A percentile compares a stretch with the other conserved stretches of the same genome.
These are phyloP conservation scores for Aaosphaeria arxii DNA, from an alignment of 2,329 filamentous ascomycete species.

Conservation along the genomic window DNA sequence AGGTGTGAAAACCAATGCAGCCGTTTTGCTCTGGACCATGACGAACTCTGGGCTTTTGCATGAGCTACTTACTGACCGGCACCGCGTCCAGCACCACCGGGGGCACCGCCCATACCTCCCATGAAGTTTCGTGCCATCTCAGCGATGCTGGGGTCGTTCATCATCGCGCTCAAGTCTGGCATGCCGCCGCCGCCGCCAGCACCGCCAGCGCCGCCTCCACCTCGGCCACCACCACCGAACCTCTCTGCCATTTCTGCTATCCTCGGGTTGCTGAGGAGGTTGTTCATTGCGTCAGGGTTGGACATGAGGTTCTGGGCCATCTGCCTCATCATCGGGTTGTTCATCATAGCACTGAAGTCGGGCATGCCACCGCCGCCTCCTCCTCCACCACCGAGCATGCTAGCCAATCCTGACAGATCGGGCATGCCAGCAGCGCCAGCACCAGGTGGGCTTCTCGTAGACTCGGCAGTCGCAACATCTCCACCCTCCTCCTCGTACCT, in stretches of 20 bases:
- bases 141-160: slow-evolving; percentile 88
- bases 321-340: slow-evolving; percentile 94
- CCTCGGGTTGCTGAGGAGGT: slow-evolving; percentile 90
- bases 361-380: slow-evolving; percentile 77
- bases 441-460: slow-evolving; percentile 23
- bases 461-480: slow-evolving; percentile 48
- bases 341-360: slow-evolving; percentile 70
- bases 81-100: slow-evolving; percentile 15
- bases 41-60: too few relatives aligned
- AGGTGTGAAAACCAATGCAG: too few relatives aligned
- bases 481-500: slow-evolving; percentile 76
- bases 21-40: too few relatives aligned
- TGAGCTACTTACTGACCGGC: not conserved
- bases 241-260: slow-evolving; percentile 82
- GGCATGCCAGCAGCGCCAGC: slow-evolving; percentile 70
- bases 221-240: slow-evolving; percentile 57
- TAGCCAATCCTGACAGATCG: slow-evolving; percentile 70
- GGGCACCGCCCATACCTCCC: slow-evolving; percentile 51
- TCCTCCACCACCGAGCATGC: slow-evolving; percentile 52
- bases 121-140: slow-evolving; percentile 79
- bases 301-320: slow-evolving; percentile 98
- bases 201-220: slow-evolving; percentile 46
- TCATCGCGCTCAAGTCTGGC: slow-evolving; percentile 80
- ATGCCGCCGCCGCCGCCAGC: slow-evolving; percentile 68
- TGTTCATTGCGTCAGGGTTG: slow-evolving; percentile 88